Conservation (phyloP, 169 alveolate genomes). For the Plasmodium gallinaceum region DNA sequence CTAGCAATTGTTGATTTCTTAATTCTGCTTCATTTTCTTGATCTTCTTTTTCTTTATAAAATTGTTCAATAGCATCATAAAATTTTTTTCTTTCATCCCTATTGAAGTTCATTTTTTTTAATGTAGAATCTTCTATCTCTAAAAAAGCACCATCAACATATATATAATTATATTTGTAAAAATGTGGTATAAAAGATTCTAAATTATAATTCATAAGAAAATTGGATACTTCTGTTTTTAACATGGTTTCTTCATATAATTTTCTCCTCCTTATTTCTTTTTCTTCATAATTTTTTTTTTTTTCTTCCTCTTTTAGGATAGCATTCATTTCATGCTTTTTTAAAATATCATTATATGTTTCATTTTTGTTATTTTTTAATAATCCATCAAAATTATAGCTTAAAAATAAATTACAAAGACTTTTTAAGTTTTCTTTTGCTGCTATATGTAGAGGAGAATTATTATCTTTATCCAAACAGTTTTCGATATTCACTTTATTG, state of each 20-base stretch:
- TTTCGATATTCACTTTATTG: conserved; percentile 54
- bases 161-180: conserved; percentile 65
- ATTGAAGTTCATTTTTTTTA: conserved; percentile 67
- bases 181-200: conserved; percentile 30
- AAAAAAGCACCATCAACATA: conserved; percentile 66
- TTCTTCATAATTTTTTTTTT: conserved; percentile 57
- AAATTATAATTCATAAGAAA: conserved; percentile 53
- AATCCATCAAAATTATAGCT: conserved; percentile 56
- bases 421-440: conserved; percentile 63
- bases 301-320: conserved; percentile 56
- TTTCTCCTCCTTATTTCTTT: conserved; percentile 70
- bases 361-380: conserved; percentile 60
- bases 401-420: conserved; percentile 53
- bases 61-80: conserved; percentile 34
- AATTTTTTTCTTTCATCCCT: conserved; percentile 37
- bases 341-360: conserved; percentile 73
- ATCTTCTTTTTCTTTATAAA: conserved; percentile 30
- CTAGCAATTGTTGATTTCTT: conserved; percentile 26
- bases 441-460: conserved; percentile 77
- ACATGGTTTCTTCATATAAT: conserved; percentile 51
- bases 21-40: conserved; percentile 25
- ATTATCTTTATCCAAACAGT: conserved; percentile 58
- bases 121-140: conserved; percentile 22
- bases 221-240: conserved; percentile 75
- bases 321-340: conserved; percentile 66